phyloP scores from a whole-genome alignment of 139 green algal species.

The Spirogloea muscicola region DNA sequence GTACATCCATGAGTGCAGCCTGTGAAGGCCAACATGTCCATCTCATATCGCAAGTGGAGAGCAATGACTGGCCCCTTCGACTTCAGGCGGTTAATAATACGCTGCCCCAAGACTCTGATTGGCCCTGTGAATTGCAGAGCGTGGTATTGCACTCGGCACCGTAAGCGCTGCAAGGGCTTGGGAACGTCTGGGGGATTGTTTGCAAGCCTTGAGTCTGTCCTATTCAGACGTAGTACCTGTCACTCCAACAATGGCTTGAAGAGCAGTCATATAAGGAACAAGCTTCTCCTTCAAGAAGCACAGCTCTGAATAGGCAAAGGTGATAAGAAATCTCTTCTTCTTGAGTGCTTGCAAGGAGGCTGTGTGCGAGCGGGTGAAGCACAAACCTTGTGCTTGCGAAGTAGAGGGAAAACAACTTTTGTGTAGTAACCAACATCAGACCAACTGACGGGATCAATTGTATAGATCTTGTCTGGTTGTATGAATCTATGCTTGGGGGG shows the following conservation, averaged over 20 bases:
- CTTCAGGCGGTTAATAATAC: constrained; percentile 2
- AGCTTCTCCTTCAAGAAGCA: background rate
- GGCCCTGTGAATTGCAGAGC: constrained; percentile 25
- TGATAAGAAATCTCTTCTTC: background rate
- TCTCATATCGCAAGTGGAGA: constrained; percentile 40
- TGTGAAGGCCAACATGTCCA: constrained; percentile 45
- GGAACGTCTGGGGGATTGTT: constrained; percentile 31
- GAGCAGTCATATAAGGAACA: background rate
- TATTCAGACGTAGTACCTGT: constrained; percentile 26
- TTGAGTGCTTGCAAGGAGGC: background rate
- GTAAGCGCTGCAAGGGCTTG: constrained; percentile 4
- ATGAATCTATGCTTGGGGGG: constrained; percentile 17
- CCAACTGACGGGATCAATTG: constrained; percentile 32
- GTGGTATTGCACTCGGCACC: constrained; percentile 32
- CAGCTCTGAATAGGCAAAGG: background rate
- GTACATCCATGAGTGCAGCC: constrained; percentile 39
- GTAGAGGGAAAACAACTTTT: constrained; percentile 6
- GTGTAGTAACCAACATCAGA: constrained; percentile 29
- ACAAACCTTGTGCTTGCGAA: constrained; percentile 36
- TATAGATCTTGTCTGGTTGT: constrained; percentile 2
- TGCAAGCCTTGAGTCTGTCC: constrained; percentile 27
- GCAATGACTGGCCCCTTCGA: constrained; percentile 34
- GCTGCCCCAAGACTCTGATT: constrained; percentile 15
- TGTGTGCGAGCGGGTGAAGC: background rate
- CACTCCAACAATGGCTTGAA: background rate